Evolutionary conservation across 257 asterid genomes (phyloP).

Genomic region (Solanum arcanum): DNA sequence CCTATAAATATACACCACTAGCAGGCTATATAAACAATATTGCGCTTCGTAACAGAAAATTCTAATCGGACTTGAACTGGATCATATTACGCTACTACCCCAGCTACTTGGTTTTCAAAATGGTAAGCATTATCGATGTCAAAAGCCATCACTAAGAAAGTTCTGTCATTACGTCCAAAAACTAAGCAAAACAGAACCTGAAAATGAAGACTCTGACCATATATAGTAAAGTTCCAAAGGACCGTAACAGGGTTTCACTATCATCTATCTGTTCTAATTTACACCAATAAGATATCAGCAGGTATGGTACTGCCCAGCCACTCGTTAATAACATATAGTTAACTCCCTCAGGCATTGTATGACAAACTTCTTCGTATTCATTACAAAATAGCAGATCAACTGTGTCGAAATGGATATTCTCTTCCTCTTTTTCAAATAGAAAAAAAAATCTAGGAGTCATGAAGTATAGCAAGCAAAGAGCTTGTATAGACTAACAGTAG

Average conservation of each 20-base stretch:
- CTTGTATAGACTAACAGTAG: background rate
- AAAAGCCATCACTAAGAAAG: background rate
- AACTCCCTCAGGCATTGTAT: background rate
- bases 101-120: background rate
- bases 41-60: background rate
- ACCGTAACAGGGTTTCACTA: background rate
- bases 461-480: background rate
- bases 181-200: background rate
- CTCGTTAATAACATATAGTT: background rate
- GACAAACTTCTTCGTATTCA: background rate
- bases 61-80: background rate
- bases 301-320: background rate
- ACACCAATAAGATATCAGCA: background rate
- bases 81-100: background rate
- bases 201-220: background rate
- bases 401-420: background rate
- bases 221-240: background rate
- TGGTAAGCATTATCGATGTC: background rate
- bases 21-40: background rate
- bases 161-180: background rate
- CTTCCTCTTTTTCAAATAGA: background rate
- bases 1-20: background rate
- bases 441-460: background rate
- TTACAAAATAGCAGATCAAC: background rate
- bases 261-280: background rate